Conservation (phyloP, 306 rosid genomes). For the Dryas drummondii region DNA sequence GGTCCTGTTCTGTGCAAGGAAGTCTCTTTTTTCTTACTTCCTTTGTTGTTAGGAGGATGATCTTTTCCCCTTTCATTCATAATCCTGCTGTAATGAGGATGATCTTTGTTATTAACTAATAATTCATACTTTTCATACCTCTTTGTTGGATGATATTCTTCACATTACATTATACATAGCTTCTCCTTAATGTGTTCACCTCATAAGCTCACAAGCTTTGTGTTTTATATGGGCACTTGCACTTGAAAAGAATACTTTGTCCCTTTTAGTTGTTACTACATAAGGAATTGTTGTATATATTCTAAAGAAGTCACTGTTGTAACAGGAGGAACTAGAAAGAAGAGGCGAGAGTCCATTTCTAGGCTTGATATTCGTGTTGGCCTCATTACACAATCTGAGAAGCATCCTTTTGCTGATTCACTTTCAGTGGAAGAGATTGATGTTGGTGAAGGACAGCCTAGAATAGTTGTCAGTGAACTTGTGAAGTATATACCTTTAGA, state of each 20-base stretch:
- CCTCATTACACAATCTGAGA: conserved; percentile 62
- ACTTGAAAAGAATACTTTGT: neutral
- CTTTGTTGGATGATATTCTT: neutral
- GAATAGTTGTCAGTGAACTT: conserved; percentile 94
- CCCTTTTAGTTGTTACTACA: neutral
- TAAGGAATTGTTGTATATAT: neutral
- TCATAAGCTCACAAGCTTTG: neutral
- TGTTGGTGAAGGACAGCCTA: conserved; percentile 75
- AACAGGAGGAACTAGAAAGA: conserved; percentile 60
- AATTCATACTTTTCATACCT: neutral
- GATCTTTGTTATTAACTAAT: neutral
- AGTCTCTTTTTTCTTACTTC: no score
- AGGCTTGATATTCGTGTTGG: conserved; percentile 96
- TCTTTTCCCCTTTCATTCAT: no score
- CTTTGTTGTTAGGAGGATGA: no score
- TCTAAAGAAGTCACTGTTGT: conserved; percentile 19
- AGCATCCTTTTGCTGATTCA: conserved; percentile 94
- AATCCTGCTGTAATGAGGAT: no score
- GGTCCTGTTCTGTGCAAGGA: no score
- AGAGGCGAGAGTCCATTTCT: conserved; percentile 59
- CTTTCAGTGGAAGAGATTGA: conserved; percentile 87
- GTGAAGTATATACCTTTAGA: conserved; percentile 83
- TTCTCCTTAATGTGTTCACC: neutral
- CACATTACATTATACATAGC: neutral
- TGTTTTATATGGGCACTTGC: neutral